Percentiles rank a stretch among this genome's conserved stretches.
These are phyloP conservation scores for Exserohilum rostratum DNA, from an alignment of 2,329 filamentous ascomycete genomes.

Conservation along the genomic window DNA sequence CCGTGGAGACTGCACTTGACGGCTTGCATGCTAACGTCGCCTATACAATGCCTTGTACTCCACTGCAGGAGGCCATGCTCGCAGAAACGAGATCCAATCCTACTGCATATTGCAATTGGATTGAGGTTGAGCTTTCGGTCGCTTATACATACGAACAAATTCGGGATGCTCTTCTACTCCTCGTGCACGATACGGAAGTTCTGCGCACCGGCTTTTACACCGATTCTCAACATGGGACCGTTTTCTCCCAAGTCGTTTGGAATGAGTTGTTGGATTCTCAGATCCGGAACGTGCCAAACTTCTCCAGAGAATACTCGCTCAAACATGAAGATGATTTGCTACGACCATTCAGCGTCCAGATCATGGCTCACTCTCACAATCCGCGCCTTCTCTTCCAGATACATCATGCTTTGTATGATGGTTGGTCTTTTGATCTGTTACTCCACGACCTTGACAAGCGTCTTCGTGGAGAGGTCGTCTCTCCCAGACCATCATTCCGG, in stretches of 20 bases:
- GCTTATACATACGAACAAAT: conserved; percentile 49
- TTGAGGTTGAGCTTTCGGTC: conserved; percentile 66
- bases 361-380: conserved; percentile 43
- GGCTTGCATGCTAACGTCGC: conserved; percentile 17
- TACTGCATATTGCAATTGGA: conserved; percentile 76
- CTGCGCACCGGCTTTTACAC: conserved; percentile 75
- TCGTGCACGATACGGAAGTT: conserved; percentile 62
- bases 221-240: conserved; percentile 47
- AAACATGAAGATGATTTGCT: conserved; percentile 53
- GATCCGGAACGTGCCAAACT: conserved; percentile 51
- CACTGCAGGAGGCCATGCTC: conserved; percentile 80
- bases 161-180: conserved; percentile 30
- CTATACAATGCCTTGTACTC: conserved; percentile 66
- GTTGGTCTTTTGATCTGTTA: conserved; percentile 86
- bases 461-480: conserved; percentile 46
- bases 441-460: conserved; percentile 68
- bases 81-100: conserved; percentile 68
- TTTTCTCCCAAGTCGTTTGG: conserved; percentile 71
- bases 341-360: conserved; percentile 67
- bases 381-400: conserved; percentile 59
- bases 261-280: conserved; percentile 53
- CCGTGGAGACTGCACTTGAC: conserved; percentile 18
- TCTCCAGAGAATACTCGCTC: conserved; percentile 51
- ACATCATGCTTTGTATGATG: conserved; percentile 88
- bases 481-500: conserved; percentile 64